Base-by-base conservation (phyloP, 1,284 basidiomycete species). In the Apiotrichum gracile region DNA sequence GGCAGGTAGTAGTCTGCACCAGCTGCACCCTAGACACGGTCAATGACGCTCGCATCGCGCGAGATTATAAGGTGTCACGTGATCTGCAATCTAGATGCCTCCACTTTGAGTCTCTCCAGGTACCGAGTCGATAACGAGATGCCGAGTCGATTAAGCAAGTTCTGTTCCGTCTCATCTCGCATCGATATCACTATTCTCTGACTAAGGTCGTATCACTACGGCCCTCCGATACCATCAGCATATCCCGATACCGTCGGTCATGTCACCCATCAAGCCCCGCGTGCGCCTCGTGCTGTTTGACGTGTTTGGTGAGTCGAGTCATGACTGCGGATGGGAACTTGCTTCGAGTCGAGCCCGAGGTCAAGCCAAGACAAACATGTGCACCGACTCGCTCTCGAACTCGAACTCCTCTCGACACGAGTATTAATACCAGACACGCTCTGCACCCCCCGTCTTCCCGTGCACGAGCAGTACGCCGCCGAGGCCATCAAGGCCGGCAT, bases 271-370 rank as follows among this genome's bases (percentile, higher is more conserved):
- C 39, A 41, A 47, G 42, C 42, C 27, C 26, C 65, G 61, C n/a
- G 62, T 76, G 29, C 63, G 71, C 9, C 61, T 76, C 37, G 72
- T 76, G 33, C 63, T 76, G 5, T 75, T 75, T 41, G 73, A 75
- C 56, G 69, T 72, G 14, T 75, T 76, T 39, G 74, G 73, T 71
- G 34, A 31, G 66, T 47, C 34, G 22, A 9, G 12, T 1, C 9
- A 22, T 14, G n/a, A n/a, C n/a, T n/a, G n/a, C n/a, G n/a, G n/a
- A n/a, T n/a, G n/a, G n/a, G n/a, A n/a, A n/a, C n/a, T n/a, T n/a
- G n/a, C n/a, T n/a, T n/a, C n/a, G n/a, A n/a, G n/a, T n/a, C n/a
- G n/a, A n/a, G n/a, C n/a, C n/a, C n/a, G n/a, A n/a, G n/a, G n/a
- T n/a, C n/a, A n/a, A n/a, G n/a, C n/a, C n/a, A n/a, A n/a, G n/a